Base-by-base conservation (phyloP, 768 basidiomycete species). In the Inosperma sp. region DNA sequence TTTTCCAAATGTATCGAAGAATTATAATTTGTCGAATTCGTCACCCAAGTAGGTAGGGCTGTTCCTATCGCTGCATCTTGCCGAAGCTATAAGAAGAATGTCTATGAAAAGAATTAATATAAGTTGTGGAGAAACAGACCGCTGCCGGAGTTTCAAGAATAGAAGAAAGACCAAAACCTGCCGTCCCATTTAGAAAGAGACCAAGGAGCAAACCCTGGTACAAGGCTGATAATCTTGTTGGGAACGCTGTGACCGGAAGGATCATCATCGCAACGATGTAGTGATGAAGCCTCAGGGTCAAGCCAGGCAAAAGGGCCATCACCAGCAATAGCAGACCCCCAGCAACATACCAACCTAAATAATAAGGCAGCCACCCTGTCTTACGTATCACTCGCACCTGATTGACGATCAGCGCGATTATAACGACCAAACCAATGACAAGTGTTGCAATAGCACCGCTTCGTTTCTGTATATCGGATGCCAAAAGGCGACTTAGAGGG, bases 181-280 rank as follows among this genome's bases (percentile, higher is more conserved):
- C 88, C 16, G 77, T 81, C 3, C 83, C 90, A 58, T 90, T 86
- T 49, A 88, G 65, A 66, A 92, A 92, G 66, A 93, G 75, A 2
- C 92, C 91, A 26, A 93, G 72, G 12, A 92, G 70, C 62, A 92
- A 82, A 1, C 84, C 88, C 66, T 92, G 89, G 62, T 85, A 85
- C 41, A 92, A 75, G 0, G 86, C 86, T 7, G 84, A 89, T 25
- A 83, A 71, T 34, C 88, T 77, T 23, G 90, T 93, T 1, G 89
- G 86, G 60, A 91, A 91, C 5, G 79, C 89, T 3, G 86, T 87
- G 5, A 81, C 82, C 26, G 90, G 88, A 25, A 92, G 75, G 44
- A 92, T 73, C 8, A 77, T 72, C 65, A 93, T 84, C 0, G 84
- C 79, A 22, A 87, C 72, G 46, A 93, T 79, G 61, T 93, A 93